Base-by-base conservation (phyloP, 495 filamentous ascomycete genomes). In the Penicillium salamii region DNA sequence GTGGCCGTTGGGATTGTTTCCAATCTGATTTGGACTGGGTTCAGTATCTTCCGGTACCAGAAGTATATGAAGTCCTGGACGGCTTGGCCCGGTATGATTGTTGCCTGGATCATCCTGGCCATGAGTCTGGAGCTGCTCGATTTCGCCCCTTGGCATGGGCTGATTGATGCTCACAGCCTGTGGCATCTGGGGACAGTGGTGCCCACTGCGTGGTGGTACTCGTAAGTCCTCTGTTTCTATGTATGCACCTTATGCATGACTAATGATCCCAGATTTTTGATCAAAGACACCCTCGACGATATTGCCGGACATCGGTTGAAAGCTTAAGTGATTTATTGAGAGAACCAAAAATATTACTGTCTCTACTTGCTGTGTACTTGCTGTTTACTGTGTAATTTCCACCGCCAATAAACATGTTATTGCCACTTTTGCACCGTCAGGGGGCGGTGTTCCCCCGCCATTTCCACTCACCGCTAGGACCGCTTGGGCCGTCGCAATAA, bases 111-210 rank as follows among this genome's bases (percentile, higher is more conserved):
- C 49, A 77, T 95, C 49, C 60, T 91, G 64, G 91, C 89, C 7
- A 98, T 98, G 93, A 91, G 92, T 62, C 71, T 98, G 63, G 93
- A 98, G 67, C 59, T 98, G 58, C 71, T 97, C 49, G 93, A 98
- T 68, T 98, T 98, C 63, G 82, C 95, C 48, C 93, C 93, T 2
- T 73, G 89, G 58, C 78, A 82, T 72, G 88, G 87, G 12, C 81
- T 85, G 59, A 62, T 98, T 32, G 93, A 98, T 78, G 93, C 93
- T 15, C 93, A 98, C 77, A 91, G 88, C 56, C 68, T 98, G 49
- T 98, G 93, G 93, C 93, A 98, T 80, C 64, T 93, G 49, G 89
- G 89, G 31, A 98, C 93, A 2, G 91, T 98, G 38, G 78, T 80
- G 42, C 93, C 93, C 23, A 88, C 91, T 6, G 75, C 92, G 32